Conservation (phyloP, 257 asterid genomes). For the Plantago ovata region DNA sequence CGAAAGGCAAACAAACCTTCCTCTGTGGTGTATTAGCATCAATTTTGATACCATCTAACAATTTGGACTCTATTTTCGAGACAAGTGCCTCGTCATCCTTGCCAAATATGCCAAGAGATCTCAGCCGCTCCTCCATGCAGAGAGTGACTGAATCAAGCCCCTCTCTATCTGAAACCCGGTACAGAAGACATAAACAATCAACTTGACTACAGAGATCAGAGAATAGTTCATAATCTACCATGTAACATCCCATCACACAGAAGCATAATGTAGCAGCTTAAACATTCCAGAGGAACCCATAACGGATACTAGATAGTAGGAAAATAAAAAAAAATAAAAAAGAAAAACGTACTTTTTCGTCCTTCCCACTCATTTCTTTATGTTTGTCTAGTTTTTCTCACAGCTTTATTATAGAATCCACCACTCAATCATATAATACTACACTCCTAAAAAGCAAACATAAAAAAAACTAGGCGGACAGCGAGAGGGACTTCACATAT, state of each 20-base stretch:
- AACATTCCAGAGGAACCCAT: not conserved
- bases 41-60: slow-evolving; percentile 55
- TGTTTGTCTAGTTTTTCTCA: no score
- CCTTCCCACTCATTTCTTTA: no score
- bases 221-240: not conserved
- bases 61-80: slow-evolving; percentile 35
- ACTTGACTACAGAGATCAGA: slow-evolving; percentile 6
- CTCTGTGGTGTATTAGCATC: slow-evolving; percentile 47
- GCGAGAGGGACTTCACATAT: no score
- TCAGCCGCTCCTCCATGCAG: slow-evolving; percentile 79
- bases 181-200: not conserved
- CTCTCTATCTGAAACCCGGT: slow-evolving; percentile 32
- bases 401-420: no score
- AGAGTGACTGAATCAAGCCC: slow-evolving; percentile 42
- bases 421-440: no score
- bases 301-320: no score
- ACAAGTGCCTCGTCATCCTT: slow-evolving; percentile 30
- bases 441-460: no score
- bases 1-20: slow-evolving; percentile 47
- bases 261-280: slow-evolving; percentile 6
- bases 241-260: not conserved
- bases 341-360: no score
- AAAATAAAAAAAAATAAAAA: no score
- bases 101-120: slow-evolving; percentile 64
- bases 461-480: no score